phyloP scores from a whole-genome alignment of 441 rosid species.

The Adansonia rubrostipa region DNA sequence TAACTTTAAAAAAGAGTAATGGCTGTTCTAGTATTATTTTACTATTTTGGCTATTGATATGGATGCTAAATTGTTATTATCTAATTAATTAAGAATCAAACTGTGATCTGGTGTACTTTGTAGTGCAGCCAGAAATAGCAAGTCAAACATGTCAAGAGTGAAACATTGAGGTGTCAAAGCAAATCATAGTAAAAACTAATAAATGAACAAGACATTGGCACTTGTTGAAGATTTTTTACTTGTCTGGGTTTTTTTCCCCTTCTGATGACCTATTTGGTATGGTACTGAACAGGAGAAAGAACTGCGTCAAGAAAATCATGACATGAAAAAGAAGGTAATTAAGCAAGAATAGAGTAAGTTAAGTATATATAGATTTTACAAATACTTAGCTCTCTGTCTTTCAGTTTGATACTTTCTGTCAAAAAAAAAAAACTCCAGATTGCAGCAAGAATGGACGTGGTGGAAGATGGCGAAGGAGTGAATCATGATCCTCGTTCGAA shows the following conservation, averaged over 20 bases:
- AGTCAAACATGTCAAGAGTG: not conserved
- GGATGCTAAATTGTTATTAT: no score
- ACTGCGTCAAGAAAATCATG: conserved; percentile 12
- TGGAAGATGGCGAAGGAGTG: not conserved
- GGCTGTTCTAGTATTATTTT: no score
- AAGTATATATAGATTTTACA: not conserved
- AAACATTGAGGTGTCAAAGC: no score
- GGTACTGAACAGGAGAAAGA: conserved; percentile 25
- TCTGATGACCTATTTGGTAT: not conserved
- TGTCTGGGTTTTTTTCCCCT: not conserved
- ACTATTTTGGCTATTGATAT: no score
- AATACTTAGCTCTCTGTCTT: not conserved
- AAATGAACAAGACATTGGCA: not conserved
- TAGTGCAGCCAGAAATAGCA: not conserved
- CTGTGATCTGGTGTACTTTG: not conserved
- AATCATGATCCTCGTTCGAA: not conserved
- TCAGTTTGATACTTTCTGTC: not conserved
- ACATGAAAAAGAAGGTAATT: conserved; percentile 22
- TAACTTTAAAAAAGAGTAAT: not conserved
- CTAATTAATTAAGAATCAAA: no score
- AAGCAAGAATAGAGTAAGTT: not conserved
- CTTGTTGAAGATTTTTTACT: not conserved
- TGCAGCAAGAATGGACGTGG: not conserved
- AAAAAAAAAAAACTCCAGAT: not conserved
- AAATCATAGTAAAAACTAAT: not conserved